These are phyloP conservation scores for Aspergillus pseudoviridinutans DNA, from an alignment of 2,329 filamentous ascomycete species.

Conservation along the genomic window DNA sequence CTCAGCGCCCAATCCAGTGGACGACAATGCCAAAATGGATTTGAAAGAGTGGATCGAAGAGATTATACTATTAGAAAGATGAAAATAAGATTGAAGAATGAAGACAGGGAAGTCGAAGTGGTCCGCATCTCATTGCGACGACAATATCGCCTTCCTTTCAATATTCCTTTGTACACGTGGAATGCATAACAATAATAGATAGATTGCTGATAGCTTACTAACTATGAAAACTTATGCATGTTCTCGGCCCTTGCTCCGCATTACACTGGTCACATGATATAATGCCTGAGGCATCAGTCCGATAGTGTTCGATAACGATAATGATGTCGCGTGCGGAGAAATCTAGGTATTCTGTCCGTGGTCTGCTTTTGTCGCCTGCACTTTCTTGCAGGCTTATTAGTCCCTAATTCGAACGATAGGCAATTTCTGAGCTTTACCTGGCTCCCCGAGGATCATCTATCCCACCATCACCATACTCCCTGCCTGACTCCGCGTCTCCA, in stretches of 20 bases:
- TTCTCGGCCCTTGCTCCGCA: too few species aligned
- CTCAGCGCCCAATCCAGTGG: not conserved
- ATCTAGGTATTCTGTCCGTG: not conserved
- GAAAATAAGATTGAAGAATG: not conserved
- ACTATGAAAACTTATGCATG: not conserved
- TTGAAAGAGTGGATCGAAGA: not conserved
- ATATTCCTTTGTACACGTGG: not conserved
- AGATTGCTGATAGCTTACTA: not conserved
- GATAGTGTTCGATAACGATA: too few species aligned
- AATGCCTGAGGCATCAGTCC: too few species aligned
- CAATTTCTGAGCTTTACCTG: not conserved
- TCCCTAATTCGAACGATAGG: too few species aligned
- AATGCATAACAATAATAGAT: not conserved
- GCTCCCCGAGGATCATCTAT: not conserved
- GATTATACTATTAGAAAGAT: not conserved
- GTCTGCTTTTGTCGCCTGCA: not conserved
- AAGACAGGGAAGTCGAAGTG: not conserved
- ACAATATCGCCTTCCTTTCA: not conserved
- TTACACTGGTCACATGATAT: too few species aligned
- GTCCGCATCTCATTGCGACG: not conserved
- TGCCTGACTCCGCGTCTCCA: not conserved
- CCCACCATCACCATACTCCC: not conserved
- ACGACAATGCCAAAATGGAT: not conserved
- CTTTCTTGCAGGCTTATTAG: not conserved
- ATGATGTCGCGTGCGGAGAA: not conserved